Base-by-base conservation (phyloP, 2,329 filamentous ascomycete species). In the Diaporthe caulivora region DNA sequence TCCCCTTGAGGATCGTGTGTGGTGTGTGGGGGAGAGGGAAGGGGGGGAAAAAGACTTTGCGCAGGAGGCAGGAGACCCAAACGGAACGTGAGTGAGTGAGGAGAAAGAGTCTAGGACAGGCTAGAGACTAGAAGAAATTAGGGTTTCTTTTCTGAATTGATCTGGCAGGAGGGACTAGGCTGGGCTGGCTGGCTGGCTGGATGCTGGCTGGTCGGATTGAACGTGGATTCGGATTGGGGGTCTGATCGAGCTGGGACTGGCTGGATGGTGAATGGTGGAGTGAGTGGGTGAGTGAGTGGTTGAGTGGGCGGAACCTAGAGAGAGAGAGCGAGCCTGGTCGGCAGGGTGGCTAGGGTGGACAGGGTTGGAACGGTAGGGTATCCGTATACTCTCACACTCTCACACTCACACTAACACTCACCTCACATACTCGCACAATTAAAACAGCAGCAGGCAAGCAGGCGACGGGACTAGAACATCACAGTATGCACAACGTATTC, bases 101-200 rank as follows among this genome's bases (percentile, higher is more conserved):
- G 40, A 60, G 57, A 71, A 71, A 71, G 69, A 71, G 47, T 71
- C 69, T 71, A 54, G 53, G 55, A 62, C 18, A 62, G 55, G 69
- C 69, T 71, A 71, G 55, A 62, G 69, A 10, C 7, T 13, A 10
- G 37, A 40, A 13, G 34, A 71, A 51, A 53, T 71, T 71, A 55
- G 69, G 69, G 69, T n/a, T 71, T 62, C 44, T 71, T 62, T 71
- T 57, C 53, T 58, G 29, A 58, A 51, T 62, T 60, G 55, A 62
- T 53, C 47, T 67, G 62, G 62, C 47, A 67, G 62, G 44, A 67
- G 24, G 8, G 58, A 31, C 29, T 34, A 40, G 31, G 26, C 37
- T 47, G 37, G 60, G 60, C 60, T 42, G 54, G 54, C 34, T 58
- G 60, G 26, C 21, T 49, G 60, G 42, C 37, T 40, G 37, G 37